These are phyloP conservation scores for Sporothrix mexicana DNA, from an alignment of 2,329 filamentous ascomycete genomes.

Conservation along the genomic window DNA sequence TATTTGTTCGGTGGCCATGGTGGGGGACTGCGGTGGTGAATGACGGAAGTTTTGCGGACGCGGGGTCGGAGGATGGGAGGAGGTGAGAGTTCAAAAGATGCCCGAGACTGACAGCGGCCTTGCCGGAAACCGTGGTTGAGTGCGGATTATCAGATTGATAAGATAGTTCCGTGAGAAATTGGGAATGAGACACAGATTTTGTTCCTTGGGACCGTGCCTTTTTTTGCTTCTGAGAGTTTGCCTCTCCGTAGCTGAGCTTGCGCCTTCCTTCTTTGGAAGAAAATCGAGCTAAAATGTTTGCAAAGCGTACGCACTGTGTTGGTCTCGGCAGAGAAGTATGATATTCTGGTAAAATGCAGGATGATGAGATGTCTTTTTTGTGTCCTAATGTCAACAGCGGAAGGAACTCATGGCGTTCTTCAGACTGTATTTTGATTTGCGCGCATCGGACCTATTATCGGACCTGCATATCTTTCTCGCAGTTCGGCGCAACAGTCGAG, in stretches of 20 bases:
- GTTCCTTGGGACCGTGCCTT: neutral
- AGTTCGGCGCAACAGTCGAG: neutral
- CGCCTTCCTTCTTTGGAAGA: neutral
- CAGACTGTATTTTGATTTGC: neutral
- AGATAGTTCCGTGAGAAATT: slow-evolving; percentile 26
- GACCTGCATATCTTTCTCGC: neutral
- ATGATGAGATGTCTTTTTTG: no score
- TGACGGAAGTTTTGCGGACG: neutral
- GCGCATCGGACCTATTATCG: slow-evolving; percentile 23
- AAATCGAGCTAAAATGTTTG: neutral
- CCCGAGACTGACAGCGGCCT: neutral
- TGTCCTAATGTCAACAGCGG: no score
- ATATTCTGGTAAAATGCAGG: no score
- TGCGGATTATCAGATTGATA: slow-evolving; percentile 38
- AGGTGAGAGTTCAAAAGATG: neutral
- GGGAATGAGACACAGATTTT: neutral
- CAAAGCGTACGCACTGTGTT: slow-evolving; percentile 1
- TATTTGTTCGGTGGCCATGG: slow-evolving; percentile 62
- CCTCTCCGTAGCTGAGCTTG: neutral
- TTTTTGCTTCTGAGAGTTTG: neutral
- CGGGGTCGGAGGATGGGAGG: neutral
- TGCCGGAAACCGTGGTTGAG: neutral
- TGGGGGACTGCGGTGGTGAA: slow-evolving; percentile 4
- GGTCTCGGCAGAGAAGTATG: neutral
- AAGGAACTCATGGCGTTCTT: neutral